Percentiles rank a stretch among this genome's conserved stretches.
phyloP scores from a whole-genome alignment of 1,139 yeast genomes.

The Scheffersomyces quercinus region DNA sequence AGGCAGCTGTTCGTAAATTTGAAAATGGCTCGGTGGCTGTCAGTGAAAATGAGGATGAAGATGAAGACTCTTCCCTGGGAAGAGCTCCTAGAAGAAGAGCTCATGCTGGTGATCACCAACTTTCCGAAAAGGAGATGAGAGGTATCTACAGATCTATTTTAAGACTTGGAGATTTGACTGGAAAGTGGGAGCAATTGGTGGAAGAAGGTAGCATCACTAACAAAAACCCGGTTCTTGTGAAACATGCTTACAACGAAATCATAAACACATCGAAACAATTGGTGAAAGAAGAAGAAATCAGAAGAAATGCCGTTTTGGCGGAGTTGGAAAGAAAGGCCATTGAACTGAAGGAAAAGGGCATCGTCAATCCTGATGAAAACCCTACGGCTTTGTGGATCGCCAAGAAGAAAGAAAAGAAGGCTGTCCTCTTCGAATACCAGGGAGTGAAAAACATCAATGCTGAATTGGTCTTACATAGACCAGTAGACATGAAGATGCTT shows the following conservation, averaged over 20 bases:
- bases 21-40: conserved; percentile 13
- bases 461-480: conserved; percentile 79
- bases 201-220: conserved; percentile 89
- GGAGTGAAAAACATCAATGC: conserved; percentile 92
- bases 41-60: conserved; percentile 41
- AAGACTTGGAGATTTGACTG: conserved; percentile 76
- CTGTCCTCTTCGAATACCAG: conserved; percentile 83
- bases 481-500: conserved; percentile 73
- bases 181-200: conserved; percentile 84
- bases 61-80: conserved; percentile 34
- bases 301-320: conserved; percentile 55
- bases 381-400: conserved; percentile 52
- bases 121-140: conserved; percentile 86
- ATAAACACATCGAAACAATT: conserved; percentile 60
- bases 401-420: conserved; percentile 78
- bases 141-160: conserved; percentile 82
- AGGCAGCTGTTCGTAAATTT: conserved; percentile 66
- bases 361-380: conserved; percentile 22
- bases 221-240: conserved; percentile 80
- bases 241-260: conserved; percentile 74
- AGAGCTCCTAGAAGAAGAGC: conserved; percentile 27
- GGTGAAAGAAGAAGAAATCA: conserved; percentile 65
- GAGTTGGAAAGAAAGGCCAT: conserved; percentile 63
- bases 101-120: conserved; percentile 51
- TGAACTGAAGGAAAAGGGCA: conserved; percentile 49